These are phyloP conservation scores for Cladophialophora carrionii DNA, from an alignment of 2,329 filamentous ascomycete genomes.

Conservation along the genomic window DNA sequence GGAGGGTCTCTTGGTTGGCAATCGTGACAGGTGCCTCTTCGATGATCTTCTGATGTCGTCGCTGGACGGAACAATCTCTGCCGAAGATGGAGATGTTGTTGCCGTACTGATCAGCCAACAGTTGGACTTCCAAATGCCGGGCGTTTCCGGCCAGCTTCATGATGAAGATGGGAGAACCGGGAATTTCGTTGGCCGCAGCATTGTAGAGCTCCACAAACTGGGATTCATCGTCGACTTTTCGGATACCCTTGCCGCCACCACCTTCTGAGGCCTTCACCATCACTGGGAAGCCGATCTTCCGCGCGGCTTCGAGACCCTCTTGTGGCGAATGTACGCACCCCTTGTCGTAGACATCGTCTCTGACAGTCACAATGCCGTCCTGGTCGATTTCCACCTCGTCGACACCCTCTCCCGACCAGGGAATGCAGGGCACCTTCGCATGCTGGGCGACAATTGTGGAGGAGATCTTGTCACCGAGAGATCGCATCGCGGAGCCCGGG, in stretches of 20 bases:
- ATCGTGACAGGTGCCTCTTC: conserved; percentile 98
- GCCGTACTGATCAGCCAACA: conserved; percentile 97
- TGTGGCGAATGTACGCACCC: conserved; percentile 89
- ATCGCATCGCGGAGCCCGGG: conserved; percentile 97
- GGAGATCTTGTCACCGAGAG: conserved; percentile 98
- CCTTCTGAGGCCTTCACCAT: conserved; percentile 99
- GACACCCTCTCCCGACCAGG: conserved; percentile 97
- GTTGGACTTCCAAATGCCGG: conserved; percentile 93
- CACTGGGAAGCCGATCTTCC: conserved; percentile 93
- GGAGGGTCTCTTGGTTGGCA: conserved; percentile 85
- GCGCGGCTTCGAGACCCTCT: conserved; percentile 84
- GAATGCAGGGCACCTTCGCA: conserved; percentile 92
- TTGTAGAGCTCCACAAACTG: conserved; percentile 88
- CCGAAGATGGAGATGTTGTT: conserved; percentile 99
- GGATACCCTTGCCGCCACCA: conserved; percentile 98
- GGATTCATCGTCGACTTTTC: conserved; percentile 85
- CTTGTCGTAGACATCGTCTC: conserved; percentile 80
- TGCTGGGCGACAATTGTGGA: conserved; percentile 99
- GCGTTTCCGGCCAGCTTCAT: conserved; percentile 99
- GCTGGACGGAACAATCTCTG: conserved; percentile 97
- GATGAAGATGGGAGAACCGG: conserved; percentile 98
- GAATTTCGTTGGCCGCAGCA: conserved; percentile 94
- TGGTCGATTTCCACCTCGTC: conserved; percentile 76
- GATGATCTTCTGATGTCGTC: conserved; percentile 99
- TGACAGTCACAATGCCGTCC: conserved; percentile 87